These are phyloP conservation scores for Colletotrichum endophyticum DNA, from an alignment of 2,329 filamentous ascomycete genomes.

Conservation along the genomic window DNA sequence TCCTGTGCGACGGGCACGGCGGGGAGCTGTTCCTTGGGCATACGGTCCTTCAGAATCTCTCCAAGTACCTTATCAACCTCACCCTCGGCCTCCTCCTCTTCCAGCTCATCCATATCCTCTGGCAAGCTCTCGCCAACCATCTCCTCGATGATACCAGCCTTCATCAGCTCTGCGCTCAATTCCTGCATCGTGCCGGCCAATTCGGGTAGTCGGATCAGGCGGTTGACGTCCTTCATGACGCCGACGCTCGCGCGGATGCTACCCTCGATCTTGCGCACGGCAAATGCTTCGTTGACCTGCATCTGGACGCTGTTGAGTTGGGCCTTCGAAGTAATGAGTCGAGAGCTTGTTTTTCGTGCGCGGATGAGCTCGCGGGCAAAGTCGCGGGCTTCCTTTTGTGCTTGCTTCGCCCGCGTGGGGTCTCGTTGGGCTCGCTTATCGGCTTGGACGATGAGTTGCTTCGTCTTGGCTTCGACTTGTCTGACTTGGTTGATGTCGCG, in stretches of 20 bases:
- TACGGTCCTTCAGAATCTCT: constrained; percentile 85
- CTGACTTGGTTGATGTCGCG: constrained; percentile 86
- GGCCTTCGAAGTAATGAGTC: constrained; percentile 86
- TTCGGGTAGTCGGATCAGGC: constrained; percentile 82
- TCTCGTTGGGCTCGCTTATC: constrained; percentile 82
- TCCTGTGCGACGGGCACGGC: constrained; percentile 59
- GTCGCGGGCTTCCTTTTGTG: constrained; percentile 80
- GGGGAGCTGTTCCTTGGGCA: constrained; percentile 65
- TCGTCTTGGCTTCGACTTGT: constrained; percentile 81
- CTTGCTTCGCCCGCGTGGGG: constrained; percentile 78
- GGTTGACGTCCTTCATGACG: constrained; percentile 97
- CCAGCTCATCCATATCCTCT: constrained; percentile 72
- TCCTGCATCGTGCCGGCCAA: constrained; percentile 89
- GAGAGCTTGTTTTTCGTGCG: constrained; percentile 74
- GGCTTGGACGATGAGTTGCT: constrained; percentile 82
- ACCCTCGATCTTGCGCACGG: constrained; percentile 93
- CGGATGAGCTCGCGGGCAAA: constrained; percentile 90
- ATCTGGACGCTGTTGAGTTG: constrained; percentile 93
- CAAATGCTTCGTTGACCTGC: constrained; percentile 97
- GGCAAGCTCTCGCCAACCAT: constrained; percentile 90
- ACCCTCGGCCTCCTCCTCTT: constrained; percentile 73
- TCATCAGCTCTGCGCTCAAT: constrained; percentile 84
- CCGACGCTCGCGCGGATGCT: constrained; percentile 84
- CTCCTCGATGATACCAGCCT: constrained; percentile 96
- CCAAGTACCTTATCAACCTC: constrained; percentile 94